Evolutionary conservation across 2,329 filamentous ascomycete species (phyloP).

Genomic region (Colletotrichum sp.): DNA sequence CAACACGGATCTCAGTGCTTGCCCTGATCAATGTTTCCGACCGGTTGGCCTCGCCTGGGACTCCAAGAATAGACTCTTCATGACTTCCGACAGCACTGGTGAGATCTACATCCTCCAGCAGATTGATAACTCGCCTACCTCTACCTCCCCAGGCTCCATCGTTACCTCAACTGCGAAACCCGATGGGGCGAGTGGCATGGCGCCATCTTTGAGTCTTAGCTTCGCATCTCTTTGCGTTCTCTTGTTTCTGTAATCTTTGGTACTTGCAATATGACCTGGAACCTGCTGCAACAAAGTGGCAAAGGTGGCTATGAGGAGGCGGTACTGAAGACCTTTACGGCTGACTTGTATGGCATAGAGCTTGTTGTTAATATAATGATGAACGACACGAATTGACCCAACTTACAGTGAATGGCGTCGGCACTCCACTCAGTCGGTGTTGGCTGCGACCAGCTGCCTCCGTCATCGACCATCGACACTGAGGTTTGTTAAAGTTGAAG

Average conservation of each 20-base stretch:
- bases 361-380: too few species aligned
- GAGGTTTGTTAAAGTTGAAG: too few species aligned
- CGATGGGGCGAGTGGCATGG: neutral
- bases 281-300: too few species aligned
- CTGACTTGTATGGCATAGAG: too few species aligned
- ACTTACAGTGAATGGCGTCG: too few species aligned
- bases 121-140: neutral
- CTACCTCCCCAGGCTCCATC: slow-evolving; percentile 4
- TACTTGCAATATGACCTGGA: too few species aligned
- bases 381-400: too few species aligned
- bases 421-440: too few species aligned
- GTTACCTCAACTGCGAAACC: slow-evolving; percentile 3
- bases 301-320: too few species aligned
- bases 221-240: neutral
- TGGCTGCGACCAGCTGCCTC: too few species aligned
- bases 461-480: too few species aligned
- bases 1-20: slow-evolving; percentile 57
- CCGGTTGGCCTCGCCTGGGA: slow-evolving; percentile 64
- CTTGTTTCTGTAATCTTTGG: neutral
- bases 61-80: slow-evolving; percentile 59
- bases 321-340: too few species aligned
- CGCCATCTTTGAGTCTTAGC: neutral
- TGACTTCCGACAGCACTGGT: slow-evolving; percentile 67
- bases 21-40: slow-evolving; percentile 64
- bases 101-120: slow-evolving; percentile 64